Base-by-base conservation (phyloP, 164 flowering plant genomes). In the Saururus chinensis region DNA sequence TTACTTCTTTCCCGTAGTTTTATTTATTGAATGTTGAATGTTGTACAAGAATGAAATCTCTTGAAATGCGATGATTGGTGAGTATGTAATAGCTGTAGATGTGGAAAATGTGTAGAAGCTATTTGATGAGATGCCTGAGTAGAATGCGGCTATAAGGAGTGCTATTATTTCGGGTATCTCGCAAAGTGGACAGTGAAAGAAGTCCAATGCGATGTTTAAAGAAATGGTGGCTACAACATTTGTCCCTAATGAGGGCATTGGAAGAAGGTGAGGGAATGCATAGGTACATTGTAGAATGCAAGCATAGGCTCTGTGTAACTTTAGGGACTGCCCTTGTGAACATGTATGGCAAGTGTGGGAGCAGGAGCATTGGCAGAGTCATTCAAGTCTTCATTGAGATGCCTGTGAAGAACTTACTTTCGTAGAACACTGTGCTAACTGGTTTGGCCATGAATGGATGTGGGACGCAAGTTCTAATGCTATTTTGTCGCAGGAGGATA, bases 41-140 rank as follows among this genome's bases (percentile, higher is more conserved):
- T 68, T 73, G 9, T 21, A 20, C 11, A 73, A 59, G 26, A 73
- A 73, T 55, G 62, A 20, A 2, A 69, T 73, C 0, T 70, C 77
- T 2, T 73, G 73, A 77, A 76, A 70, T 63, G 68, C 77, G 9
- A 68, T 76, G 70, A n/a, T n/a, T n/a, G n/a, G n/a, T n/a, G n/a
- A n/a, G n/a, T n/a, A n/a, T n/a, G n/a, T n/a, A n/a, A n/a, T n/a
- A n/a, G n/a, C n/a, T n/a, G n/a, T n/a, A n/a, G n/a, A n/a, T n/a
- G n/a, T n/a, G n/a, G n/a, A n/a, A n/a, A n/a, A n/a, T n/a, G n/a
- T n/a, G n/a, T n/a, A n/a, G n/a, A n/a, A n/a, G n/a, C n/a, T n/a
- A n/a, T n/a, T n/a, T n/a, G n/a, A n/a, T n/a, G n/a, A n/a, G n/a
- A n/a, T n/a, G n/a, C n/a, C n/a, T n/a, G n/a, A 68, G 3, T 73